A percentile compares a stretch with the other conserved stretches of the same genome.
Evolutionary conservation across 2,329 filamentous ascomycete genomes (phyloP).

Genomic region (Myriosclerotinia curreyana): DNA sequence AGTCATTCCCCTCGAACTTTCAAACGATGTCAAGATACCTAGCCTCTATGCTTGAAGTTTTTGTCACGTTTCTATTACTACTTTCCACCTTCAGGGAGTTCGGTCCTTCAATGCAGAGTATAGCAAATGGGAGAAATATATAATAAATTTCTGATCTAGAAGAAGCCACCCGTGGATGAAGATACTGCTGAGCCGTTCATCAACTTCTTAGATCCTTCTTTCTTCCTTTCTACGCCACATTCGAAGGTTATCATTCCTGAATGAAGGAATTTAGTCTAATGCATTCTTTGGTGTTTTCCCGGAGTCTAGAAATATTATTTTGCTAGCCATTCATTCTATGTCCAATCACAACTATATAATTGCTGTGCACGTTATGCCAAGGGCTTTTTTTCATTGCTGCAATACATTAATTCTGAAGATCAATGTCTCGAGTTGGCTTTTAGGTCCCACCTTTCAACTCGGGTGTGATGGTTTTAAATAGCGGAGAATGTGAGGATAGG

Average conservation of each 20-base stretch:
- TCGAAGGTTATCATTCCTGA: neutral
- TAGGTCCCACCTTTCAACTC: neutral
- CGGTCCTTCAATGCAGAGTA: neutral
- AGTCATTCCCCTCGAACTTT: neutral
- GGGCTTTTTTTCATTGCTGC: slow-evolving; percentile 3
- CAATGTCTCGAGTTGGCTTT: slow-evolving; percentile 15
- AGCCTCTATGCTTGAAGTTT: neutral
- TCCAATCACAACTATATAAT: neutral
- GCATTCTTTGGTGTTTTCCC: neutral
- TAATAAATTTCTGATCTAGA: neutral
- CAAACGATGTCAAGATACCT: neutral
- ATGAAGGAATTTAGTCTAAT: neutral
- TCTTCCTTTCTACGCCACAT: slow-evolving; percentile 11
- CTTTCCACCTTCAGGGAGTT: neutral
- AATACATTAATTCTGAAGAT: neutral
- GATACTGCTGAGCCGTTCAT: neutral
- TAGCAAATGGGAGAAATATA: neutral
- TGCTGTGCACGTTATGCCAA: neutral
- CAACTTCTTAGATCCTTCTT: slow-evolving; percentile 4
- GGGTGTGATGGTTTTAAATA: neutral
- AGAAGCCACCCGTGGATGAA: neutral
- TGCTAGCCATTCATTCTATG: neutral
- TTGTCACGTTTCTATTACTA: neutral
- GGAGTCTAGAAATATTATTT: neutral
- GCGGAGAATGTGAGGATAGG: slow-evolving; percentile 3